phyloP scores from a whole-genome alignment of 148 eudicot species.

The Selenicereus undatus region DNA sequence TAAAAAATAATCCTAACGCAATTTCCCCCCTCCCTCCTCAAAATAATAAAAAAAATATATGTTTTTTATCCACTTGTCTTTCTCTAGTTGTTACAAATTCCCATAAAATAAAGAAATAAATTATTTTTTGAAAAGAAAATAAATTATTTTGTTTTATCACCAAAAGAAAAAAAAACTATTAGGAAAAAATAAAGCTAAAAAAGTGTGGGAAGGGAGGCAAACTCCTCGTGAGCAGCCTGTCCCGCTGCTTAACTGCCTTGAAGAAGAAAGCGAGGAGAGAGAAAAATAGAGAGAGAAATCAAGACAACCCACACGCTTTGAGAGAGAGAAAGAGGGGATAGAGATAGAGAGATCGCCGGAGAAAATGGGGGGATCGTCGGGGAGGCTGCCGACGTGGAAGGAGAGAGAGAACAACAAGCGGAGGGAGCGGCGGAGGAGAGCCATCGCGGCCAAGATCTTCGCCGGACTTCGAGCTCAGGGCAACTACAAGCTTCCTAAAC shows the following conservation, averaged over 20 bases:
- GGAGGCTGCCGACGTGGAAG: slow-evolving; percentile 59
- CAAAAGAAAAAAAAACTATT: background rate
- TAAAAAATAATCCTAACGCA: background rate
- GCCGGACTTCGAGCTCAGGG: slow-evolving; percentile 64
- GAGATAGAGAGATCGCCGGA: background rate
- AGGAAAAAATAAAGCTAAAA: background rate
- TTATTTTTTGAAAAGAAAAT: too few species aligned
- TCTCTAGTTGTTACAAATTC: background rate
- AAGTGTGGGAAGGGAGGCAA: slow-evolving; percentile 3
- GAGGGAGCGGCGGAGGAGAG: slow-evolving; percentile 54
- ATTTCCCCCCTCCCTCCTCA: background rate
- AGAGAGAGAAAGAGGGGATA: slow-evolving; percentile 5
- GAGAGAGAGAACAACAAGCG: slow-evolving; percentile 76
- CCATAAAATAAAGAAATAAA: background rate
- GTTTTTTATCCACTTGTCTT: background rate
- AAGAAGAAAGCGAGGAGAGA: background rate
- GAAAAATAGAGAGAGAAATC: background rate
- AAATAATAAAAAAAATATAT: background rate
- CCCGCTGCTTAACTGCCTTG: slow-evolving; percentile 18
- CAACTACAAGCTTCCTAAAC: slow-evolving; percentile 61
- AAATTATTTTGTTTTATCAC: too few species aligned
- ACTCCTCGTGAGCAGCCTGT: slow-evolving; percentile 35
- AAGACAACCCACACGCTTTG: slow-evolving; percentile 20
- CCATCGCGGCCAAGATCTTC: slow-evolving; percentile 64
- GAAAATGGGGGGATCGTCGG: slow-evolving; percentile 45